Conservation (phyloP, 2,329 filamentous ascomycete species). For the Alternaria sp. region DNA sequence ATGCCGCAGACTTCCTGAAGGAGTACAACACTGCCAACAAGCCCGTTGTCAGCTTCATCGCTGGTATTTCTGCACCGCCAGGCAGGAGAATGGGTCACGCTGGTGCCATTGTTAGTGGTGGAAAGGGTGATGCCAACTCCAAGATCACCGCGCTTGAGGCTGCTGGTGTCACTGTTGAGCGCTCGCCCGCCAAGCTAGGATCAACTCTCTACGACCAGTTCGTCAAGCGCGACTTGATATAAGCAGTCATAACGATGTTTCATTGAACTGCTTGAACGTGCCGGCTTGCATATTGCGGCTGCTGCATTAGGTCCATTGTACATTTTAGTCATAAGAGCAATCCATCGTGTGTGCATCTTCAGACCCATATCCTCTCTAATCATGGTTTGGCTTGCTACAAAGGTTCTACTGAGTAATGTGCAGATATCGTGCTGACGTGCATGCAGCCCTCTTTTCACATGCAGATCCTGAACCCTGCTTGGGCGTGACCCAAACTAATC, state of each 20-base stretch:
- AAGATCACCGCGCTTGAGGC: slow-evolving; percentile 95
- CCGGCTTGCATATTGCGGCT: slow-evolving; percentile 25
- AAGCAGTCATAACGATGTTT: slow-evolving; percentile 49
- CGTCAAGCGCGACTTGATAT: slow-evolving; percentile 93
- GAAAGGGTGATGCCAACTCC: slow-evolving; percentile 96
- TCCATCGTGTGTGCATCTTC: slow-evolving; percentile 13
- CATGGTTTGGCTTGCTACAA: not conserved
- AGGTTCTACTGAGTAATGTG: not conserved
- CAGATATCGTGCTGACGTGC: not conserved
- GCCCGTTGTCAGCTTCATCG: slow-evolving; percentile 97
- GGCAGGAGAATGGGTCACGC: slow-evolving; percentile 98
- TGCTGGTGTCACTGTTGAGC: slow-evolving; percentile 95
- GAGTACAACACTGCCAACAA: slow-evolving; percentile 91
- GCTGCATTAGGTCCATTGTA: slow-evolving; percentile 37
- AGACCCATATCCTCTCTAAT: not conserved
- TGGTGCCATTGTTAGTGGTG: slow-evolving; percentile 95
- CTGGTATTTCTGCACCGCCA: slow-evolving; percentile 95
- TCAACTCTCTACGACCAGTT: slow-evolving; percentile 96
- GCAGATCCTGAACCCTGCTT: slow-evolving; percentile 8
- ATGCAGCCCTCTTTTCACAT: slow-evolving; percentile 11
- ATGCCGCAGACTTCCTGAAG: slow-evolving; percentile 95
- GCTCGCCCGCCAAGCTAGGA: slow-evolving; percentile 78
- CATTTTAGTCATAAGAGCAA: slow-evolving; percentile 46
- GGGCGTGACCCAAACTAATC: slow-evolving; percentile 29
- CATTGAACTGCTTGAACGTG: slow-evolving; percentile 23